These are phyloP conservation scores for Eutrema japonicum DNA, from an alignment of 345 rosid species.

Conservation along the genomic window DNA sequence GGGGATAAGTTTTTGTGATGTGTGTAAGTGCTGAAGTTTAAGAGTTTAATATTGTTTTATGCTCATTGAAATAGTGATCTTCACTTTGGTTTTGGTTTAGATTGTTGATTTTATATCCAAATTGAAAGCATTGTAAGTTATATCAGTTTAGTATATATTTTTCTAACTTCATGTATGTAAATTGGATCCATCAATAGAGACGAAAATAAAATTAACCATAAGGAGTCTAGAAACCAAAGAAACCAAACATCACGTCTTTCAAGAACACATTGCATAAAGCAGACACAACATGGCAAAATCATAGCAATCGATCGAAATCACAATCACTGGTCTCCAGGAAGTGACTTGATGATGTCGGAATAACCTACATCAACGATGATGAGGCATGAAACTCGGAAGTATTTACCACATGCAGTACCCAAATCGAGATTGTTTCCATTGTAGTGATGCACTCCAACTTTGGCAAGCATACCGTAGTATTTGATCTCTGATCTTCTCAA, in stretches of 20 bases:
- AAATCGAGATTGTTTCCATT: slow-evolving; percentile 69
- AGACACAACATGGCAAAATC: slow-evolving; percentile 47
- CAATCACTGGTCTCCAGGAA: slow-evolving; percentile 50
- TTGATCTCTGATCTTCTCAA: slow-evolving; percentile 81
- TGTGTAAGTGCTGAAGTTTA: neutral
- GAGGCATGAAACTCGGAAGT: slow-evolving; percentile 77
- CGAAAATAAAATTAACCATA: slow-evolving; percentile 20
- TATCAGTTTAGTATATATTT: neutral
- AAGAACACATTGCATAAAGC: slow-evolving; percentile 25
- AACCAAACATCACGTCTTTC: slow-evolving; percentile 26
- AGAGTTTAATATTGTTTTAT: neutral
- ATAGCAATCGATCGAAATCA: slow-evolving; percentile 9
- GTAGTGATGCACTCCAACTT: slow-evolving; percentile 47
- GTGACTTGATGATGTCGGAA: slow-evolving; percentile 76
- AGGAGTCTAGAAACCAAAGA: neutral
- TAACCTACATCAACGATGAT: slow-evolving; percentile 74
- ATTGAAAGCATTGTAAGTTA: neutral
- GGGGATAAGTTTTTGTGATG: neutral
- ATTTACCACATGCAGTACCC: slow-evolving; percentile 84
- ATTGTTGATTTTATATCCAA: neutral
- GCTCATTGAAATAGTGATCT: neutral
- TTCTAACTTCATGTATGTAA: neutral
- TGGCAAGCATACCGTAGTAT: slow-evolving; percentile 49
- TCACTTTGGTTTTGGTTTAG: neutral
- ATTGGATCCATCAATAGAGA: neutral